Conservation (phyloP, 805 yeast species). For the Starmerella lactis-condensi region DNA sequence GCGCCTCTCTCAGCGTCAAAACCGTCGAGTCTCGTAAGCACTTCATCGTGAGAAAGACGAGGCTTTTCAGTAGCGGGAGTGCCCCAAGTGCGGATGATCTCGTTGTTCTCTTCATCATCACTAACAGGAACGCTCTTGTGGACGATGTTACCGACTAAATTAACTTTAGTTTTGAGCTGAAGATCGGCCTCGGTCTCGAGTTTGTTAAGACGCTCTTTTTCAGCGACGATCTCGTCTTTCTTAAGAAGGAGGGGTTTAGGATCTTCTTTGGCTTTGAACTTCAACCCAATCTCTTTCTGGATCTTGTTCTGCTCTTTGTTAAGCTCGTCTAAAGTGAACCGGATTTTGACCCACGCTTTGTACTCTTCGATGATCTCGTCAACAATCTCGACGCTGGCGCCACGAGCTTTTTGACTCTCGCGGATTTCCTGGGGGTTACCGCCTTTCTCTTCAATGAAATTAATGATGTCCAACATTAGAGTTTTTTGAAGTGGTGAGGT, state of each 20-base stretch:
- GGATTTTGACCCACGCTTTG: conserved; percentile 77
- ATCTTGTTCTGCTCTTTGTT: conserved; percentile 77
- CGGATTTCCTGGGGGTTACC: conserved; percentile 84
- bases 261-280: conserved; percentile 88
- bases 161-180: conserved; percentile 59
- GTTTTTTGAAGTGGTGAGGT: too few species aligned
- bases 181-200: conserved; percentile 67
- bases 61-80: conserved; percentile 44
- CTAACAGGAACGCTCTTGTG: conserved; percentile 82
- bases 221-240: conserved; percentile 54
- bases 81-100: conserved; percentile 70
- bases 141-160: conserved; percentile 81
- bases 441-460: conserved; percentile 89
- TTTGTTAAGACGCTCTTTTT: conserved; percentile 47
- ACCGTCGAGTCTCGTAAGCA: conserved; percentile 83
- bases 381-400: conserved; percentile 81
- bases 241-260: conserved; percentile 64
- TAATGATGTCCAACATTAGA: conserved; percentile 90
- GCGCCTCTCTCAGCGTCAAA: conserved; percentile 99
- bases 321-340: conserved; percentile 75
- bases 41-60: conserved; percentile 89
- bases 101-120: conserved; percentile 78
- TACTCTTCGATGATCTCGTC: conserved; percentile 87
- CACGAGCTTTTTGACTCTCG: conserved; percentile 82
- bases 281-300: conserved; percentile 84